phyloP scores from a whole-genome alignment of 1,284 basidiomycete species.

The Boletus sp. region DNA sequence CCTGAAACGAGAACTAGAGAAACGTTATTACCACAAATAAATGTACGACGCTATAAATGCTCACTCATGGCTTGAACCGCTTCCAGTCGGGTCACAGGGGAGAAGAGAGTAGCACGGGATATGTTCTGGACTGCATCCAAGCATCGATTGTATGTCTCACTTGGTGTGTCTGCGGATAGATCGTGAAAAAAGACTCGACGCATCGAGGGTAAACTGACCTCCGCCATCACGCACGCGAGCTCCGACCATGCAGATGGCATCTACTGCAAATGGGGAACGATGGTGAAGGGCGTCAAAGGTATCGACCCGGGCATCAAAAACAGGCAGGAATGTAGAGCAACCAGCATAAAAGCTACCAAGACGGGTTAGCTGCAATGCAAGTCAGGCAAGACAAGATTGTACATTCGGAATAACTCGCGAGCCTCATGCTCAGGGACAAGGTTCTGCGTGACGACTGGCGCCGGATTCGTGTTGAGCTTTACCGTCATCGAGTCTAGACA shows the following conservation, averaged over 20 bases:
- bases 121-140: constrained; percentile 81
- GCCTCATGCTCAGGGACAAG: constrained; percentile 78
- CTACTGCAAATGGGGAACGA: constrained; percentile 80
- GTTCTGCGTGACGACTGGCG: constrained; percentile 73
- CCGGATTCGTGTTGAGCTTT: constrained; percentile 17
- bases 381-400: neutral
- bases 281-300: constrained; percentile 78
- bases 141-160: constrained; percentile 62
- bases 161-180: constrained; percentile 47
- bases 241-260: constrained; percentile 87
- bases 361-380: constrained; percentile 6
- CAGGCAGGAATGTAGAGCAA: constrained; percentile 85
- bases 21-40: constrained; percentile 9
- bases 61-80: constrained; percentile 87
- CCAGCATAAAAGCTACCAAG: constrained; percentile 72
- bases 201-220: constrained; percentile 41
- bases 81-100: constrained; percentile 77
- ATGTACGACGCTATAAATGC: constrained; percentile 26
- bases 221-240: constrained; percentile 85
- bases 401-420: constrained; percentile 81
- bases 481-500: constrained; percentile 2
- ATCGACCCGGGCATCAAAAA: constrained; percentile 75
- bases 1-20: constrained; percentile 75
- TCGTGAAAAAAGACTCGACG: constrained; percentile 4
- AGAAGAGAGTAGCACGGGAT: constrained; percentile 80